Evolutionary conservation across 257 asterid genomes (phyloP).

Genomic region (Hygrophila difformis): DNA sequence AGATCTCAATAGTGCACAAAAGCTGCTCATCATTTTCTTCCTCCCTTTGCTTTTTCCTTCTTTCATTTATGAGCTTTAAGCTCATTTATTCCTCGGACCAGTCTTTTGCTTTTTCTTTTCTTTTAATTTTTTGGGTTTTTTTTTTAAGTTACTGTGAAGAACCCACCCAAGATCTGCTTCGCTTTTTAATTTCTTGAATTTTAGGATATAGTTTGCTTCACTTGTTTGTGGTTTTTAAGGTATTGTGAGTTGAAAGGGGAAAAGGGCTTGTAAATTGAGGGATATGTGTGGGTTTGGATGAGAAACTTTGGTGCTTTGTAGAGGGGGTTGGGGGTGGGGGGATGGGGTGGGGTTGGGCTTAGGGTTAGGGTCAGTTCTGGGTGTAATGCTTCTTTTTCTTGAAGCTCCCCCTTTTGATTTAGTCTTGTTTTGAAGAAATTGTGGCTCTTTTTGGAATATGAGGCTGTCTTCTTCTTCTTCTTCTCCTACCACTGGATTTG

Average conservation of each 20-base stretch:
- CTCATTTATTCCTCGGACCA: slow-evolving; percentile 51
- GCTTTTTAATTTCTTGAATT: slow-evolving; percentile 13
- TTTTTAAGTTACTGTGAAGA: too few relatives aligned
- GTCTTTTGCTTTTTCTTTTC: slow-evolving; percentile 24
- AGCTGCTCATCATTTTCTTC: slow-evolving; percentile 41
- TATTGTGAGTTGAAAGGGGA: slow-evolving; percentile 2
- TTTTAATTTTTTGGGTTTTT: too few relatives aligned
- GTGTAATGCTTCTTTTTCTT: slow-evolving; percentile 8
- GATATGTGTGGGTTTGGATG: slow-evolving; percentile 51
- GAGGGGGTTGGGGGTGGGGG: slow-evolving; percentile 28
- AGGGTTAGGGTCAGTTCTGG: slow-evolving; percentile 18
- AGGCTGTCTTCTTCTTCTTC: slow-evolving; percentile 51
- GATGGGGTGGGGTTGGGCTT: too few relatives aligned
- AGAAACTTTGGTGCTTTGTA: slow-evolving; percentile 20
- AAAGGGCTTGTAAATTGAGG: slow-evolving; percentile 4
- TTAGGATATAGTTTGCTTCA: too few relatives aligned
- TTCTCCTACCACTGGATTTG: slow-evolving; percentile 34
- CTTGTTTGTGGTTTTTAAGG: neutral
- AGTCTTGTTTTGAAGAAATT: slow-evolving; percentile 4
- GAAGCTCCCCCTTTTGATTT: slow-evolving; percentile 23
- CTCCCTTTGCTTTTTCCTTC: slow-evolving; percentile 8
- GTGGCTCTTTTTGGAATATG: slow-evolving; percentile 38
- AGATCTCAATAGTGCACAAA: slow-evolving; percentile 39
- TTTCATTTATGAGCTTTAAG: slow-evolving; percentile 25
- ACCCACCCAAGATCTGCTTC: too few relatives aligned